Percentiles rank a stretch among this genome's conserved stretches.
These are phyloP conservation scores for Aquilaria malaccensis DNA, from an alignment of 345 rosid species.

Conservation along the genomic window DNA sequence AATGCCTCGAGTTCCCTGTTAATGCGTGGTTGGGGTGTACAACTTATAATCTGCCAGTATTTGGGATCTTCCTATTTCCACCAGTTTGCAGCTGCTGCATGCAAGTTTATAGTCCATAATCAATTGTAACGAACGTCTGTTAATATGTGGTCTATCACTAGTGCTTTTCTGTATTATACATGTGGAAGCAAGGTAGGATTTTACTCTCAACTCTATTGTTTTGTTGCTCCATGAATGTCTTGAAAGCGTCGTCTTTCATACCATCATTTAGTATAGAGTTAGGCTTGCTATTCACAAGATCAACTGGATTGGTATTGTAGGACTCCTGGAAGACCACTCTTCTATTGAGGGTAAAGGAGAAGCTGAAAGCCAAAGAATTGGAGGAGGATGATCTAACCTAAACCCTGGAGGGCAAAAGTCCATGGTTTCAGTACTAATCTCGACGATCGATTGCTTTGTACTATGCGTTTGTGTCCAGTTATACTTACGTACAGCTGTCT, in stretches of 20 bases:
- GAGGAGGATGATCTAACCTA: constrained; percentile 98
- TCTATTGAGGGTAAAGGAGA: constrained; percentile 92
- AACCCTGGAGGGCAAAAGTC: constrained; percentile 15
- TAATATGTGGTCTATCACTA: too few species aligned
- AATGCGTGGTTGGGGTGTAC: too few species aligned
- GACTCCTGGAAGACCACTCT: constrained; percentile 97
- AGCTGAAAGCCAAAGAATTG: constrained; percentile 86
- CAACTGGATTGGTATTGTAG: constrained; percentile 20
- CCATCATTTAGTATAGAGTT: neutral
- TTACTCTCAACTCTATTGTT: neutral
- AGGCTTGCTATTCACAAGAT: neutral
- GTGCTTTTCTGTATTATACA: too few species aligned
- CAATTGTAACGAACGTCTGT: too few species aligned
- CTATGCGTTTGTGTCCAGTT: constrained; percentile 9
- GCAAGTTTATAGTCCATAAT: too few species aligned
- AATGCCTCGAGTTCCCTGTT: too few species aligned
- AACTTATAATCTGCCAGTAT: too few species aligned
- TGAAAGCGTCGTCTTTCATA: neutral
- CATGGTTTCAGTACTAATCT: constrained; percentile 20
- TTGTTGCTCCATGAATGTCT: neutral
- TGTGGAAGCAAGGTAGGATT: too few species aligned
- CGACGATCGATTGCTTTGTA: constrained; percentile 11
- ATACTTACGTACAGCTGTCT: constrained; percentile 2
- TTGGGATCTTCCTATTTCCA: too few species aligned
- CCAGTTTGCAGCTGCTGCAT: too few species aligned